phyloP scores from a whole-genome alignment of 495 filamentous ascomycete species.

The Xylaria intraflava region DNA sequence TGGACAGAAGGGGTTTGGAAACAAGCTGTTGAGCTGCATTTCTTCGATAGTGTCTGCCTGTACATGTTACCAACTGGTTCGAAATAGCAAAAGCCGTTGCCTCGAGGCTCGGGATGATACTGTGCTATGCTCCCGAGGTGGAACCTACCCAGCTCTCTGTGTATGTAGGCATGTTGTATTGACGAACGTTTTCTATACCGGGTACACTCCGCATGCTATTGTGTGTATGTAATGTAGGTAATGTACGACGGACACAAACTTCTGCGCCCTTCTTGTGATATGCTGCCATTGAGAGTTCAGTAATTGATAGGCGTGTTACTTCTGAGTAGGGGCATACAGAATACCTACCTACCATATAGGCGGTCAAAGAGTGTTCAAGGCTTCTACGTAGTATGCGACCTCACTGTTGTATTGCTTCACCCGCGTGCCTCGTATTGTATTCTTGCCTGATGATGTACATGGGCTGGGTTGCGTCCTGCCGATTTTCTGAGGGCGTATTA shows the following conservation, averaged over 20 bases:
- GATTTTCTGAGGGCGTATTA: background rate
- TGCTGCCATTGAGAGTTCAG: background rate
- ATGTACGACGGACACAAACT: background rate
- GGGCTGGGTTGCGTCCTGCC: constrained; percentile 1
- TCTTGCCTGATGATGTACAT: background rate
- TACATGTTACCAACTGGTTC: too few species aligned
- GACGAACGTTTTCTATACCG: background rate
- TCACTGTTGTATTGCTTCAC: constrained; percentile 2
- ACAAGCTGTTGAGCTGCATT: background rate
- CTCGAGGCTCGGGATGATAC: too few species aligned
- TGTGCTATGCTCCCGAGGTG: too few species aligned
- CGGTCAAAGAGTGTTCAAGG: too few species aligned
- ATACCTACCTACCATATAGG: too few species aligned
- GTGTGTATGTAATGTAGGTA: background rate
- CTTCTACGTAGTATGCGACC: too few species aligned
- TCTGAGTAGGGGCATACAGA: too few species aligned
- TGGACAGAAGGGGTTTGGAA: background rate
- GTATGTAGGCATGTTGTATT: background rate
- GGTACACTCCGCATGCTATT: background rate
- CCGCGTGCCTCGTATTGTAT: constrained; percentile 8
- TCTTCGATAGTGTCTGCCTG: too few species aligned
- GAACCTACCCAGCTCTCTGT: too few species aligned
- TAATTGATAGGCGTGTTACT: background rate
- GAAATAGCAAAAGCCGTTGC: background rate
- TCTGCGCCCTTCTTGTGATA: constrained; percentile 1